A percentile compares a stretch with the other conserved stretches of the same genome.
These are phyloP conservation scores for Chalciporus chontae DNA, from an alignment of 768 basidiomycete species.

Conservation along the genomic window DNA sequence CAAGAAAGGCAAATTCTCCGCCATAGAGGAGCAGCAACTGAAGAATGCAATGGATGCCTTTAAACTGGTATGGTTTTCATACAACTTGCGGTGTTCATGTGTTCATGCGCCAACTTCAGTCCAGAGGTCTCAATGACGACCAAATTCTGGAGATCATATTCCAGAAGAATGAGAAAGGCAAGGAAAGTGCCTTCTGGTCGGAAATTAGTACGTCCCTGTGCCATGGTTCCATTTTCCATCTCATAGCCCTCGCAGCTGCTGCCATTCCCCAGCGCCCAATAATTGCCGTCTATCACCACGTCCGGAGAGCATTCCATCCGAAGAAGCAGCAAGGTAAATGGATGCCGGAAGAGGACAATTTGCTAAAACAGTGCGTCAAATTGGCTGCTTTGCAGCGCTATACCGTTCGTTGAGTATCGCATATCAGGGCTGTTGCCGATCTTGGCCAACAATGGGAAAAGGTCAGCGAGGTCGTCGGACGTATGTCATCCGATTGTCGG, in stretches of 20 bases:
- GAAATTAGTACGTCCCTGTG: slow-evolving; percentile 60
- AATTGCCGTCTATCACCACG: slow-evolving; percentile 80
- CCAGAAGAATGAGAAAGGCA: slow-evolving; percentile 56
- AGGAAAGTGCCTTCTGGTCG: slow-evolving; percentile 71
- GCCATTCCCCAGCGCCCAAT: slow-evolving; percentile 75
- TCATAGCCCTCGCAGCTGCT: slow-evolving; percentile 43
- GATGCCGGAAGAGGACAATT: slow-evolving; percentile 60
- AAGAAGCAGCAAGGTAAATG: slow-evolving; percentile 68
- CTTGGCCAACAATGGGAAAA: slow-evolving; percentile 82
- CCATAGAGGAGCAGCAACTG: slow-evolving; percentile 68
- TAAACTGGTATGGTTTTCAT: slow-evolving; percentile 39
- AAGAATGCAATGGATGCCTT: slow-evolving; percentile 62
- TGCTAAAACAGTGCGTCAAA: slow-evolving; percentile 54
- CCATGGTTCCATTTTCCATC: not conserved
- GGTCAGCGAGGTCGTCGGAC: slow-evolving; percentile 63
- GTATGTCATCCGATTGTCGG: slow-evolving; percentile 77
- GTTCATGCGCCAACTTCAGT: slow-evolving; percentile 31
- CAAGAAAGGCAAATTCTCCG: slow-evolving; percentile 85
- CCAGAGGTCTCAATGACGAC: slow-evolving; percentile 48
- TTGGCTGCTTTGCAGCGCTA: not conserved
- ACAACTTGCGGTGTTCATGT: not conserved
- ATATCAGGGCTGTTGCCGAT: slow-evolving; percentile 58
- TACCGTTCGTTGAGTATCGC: slow-evolving; percentile 5
- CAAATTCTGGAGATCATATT: slow-evolving; percentile 66
- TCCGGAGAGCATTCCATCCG: slow-evolving; percentile 68